Percentiles rank a stretch among this genome's conserved stretches.
Conservation (phyloP, 176 grass and related monocot genomes). For the Zoysia japonica region DNA sequence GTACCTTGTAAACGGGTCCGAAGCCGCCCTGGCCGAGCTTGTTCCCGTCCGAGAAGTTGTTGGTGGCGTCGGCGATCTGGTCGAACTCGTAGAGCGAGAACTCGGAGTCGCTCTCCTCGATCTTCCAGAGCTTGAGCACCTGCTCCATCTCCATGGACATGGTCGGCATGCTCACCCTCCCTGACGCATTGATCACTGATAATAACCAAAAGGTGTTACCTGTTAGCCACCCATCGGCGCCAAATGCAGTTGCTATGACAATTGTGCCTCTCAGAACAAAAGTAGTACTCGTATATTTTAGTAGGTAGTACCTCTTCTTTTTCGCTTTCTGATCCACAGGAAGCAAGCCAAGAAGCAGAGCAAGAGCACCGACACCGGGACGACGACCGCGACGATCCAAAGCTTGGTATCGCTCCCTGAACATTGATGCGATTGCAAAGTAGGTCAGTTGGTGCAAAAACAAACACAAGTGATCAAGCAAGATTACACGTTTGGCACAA, state of each 20-base stretch:
- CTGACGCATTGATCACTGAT: constrained; percentile 32
- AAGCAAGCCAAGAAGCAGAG: constrained; percentile 40
- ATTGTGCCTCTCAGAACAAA: background rate
- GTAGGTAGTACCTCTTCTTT: constrained; percentile 31
- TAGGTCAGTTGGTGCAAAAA: background rate
- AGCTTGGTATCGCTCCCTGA: constrained; percentile 19
- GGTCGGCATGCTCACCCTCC: constrained; percentile 34
- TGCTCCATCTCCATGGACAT: constrained; percentile 66
- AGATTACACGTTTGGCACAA: background rate
- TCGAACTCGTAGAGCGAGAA: constrained; percentile 48
- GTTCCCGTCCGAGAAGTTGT: constrained; percentile 47
- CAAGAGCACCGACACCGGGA: constrained; percentile 40
- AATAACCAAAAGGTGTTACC: background rate
- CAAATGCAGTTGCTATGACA: background rate
- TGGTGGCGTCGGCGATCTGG: constrained; percentile 39
- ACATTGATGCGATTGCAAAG: background rate
- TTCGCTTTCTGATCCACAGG: constrained; percentile 50
- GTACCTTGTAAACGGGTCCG: constrained; percentile 58
- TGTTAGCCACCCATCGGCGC: background rate
- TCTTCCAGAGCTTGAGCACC: constrained; percentile 37
- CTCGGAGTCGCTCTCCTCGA: constrained; percentile 50
- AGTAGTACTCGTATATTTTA: too few relatives aligned
- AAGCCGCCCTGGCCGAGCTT: constrained; percentile 72
- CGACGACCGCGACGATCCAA: constrained; percentile 27
- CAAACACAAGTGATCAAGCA: background rate